A percentile compares a stretch with the other conserved stretches of the same genome.
Conservation (phyloP, 768 basidiomycete species). For the Auriscalpium orientale region DNA sequence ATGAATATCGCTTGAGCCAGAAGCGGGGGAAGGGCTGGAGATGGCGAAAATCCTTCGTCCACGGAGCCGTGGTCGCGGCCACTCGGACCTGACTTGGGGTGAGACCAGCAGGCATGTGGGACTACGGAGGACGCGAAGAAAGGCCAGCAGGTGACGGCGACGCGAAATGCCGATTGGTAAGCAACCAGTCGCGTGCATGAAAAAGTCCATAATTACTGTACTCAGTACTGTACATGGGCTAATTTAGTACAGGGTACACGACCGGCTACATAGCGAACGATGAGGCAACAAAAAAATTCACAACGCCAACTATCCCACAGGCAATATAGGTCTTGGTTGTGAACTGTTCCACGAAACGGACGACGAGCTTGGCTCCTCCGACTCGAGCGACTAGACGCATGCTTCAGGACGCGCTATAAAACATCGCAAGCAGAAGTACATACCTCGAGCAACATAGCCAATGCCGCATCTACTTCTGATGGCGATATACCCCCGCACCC, state of each 20-base stretch:
- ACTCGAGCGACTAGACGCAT: slow-evolving; percentile 60
- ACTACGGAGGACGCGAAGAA: no score
- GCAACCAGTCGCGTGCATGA: no score
- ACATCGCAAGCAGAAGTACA: slow-evolving; percentile 15
- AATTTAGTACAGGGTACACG: slow-evolving; percentile 12
- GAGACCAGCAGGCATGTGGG: slow-evolving; percentile 2
- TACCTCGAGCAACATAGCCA: slow-evolving; percentile 82
- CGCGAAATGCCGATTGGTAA: no score
- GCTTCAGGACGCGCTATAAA: not conserved
- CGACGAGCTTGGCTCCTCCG: slow-evolving; percentile 68
- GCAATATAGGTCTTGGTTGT: slow-evolving; percentile 2
- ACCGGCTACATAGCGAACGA: slow-evolving; percentile 11
- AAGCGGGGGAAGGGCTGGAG: slow-evolving; percentile 52
- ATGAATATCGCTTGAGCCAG: slow-evolving; percentile 38
- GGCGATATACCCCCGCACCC: slow-evolving; percentile 84
- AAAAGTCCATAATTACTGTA: no score
- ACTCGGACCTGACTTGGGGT: slow-evolving; percentile 5
- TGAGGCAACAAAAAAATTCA: slow-evolving; percentile 1
- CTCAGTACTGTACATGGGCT: not conserved
- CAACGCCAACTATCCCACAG: slow-evolving; percentile 11
- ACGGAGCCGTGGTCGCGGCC: slow-evolving; percentile 27
- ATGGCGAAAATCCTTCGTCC: slow-evolving; percentile 63
- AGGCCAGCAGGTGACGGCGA: no score
- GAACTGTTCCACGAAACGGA: slow-evolving; percentile 32
- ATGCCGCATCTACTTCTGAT: slow-evolving; percentile 81